Base-by-base conservation (phyloP, 2,329 filamentous ascomycete species). In the Calycina herbarum region DNA sequence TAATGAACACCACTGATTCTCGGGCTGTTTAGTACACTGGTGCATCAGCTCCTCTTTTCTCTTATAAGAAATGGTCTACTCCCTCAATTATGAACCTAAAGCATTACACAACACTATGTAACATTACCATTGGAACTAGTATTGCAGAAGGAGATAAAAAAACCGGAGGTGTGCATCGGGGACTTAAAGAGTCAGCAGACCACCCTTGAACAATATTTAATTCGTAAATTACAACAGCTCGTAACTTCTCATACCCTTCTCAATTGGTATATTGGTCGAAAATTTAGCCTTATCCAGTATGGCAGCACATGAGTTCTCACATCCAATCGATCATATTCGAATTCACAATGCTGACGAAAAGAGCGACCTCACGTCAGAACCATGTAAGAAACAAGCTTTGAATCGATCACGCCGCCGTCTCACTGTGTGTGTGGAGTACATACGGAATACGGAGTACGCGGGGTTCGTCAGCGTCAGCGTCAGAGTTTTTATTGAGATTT, bases 361-460 rank as follows among this genome's bases (percentile, higher is more conserved):
- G 48, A 54, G 27, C n/a, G 11, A 11, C 48, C 20, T 54, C 48
- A 54, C 24, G 48, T 54, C 48, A 54, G 48, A 54, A 27, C 20
- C 13, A 54, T 27, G 48, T 54, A 24, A 54, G 8, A 54, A 54
- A 27, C 48, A 54, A 54, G 48, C 48, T 27, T 54, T 54, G 24
- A 24, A 13, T 54, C 48, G 20, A 20, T 51, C 45, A 51, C 20
- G 24, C 20, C 45, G 45, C 45, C 45, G 20, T 51, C 20, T 24
- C 48, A 27, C 20, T 4, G 20, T 54, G 20, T 54, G 6, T 54
- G 48, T 24, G 48, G 48, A 24, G 48, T 24, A 27, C 13, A 54
- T 54, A 24, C 48, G 20, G 45, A 54, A 13, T 54, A 54, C 48
- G 48, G 48, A 54, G 48, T 54, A 54, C 48, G 20, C 20, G 27